These are phyloP conservation scores for Neopestalotiopsis rosae DNA, from an alignment of 2,329 filamentous ascomycete genomes.

Conservation along the genomic window DNA sequence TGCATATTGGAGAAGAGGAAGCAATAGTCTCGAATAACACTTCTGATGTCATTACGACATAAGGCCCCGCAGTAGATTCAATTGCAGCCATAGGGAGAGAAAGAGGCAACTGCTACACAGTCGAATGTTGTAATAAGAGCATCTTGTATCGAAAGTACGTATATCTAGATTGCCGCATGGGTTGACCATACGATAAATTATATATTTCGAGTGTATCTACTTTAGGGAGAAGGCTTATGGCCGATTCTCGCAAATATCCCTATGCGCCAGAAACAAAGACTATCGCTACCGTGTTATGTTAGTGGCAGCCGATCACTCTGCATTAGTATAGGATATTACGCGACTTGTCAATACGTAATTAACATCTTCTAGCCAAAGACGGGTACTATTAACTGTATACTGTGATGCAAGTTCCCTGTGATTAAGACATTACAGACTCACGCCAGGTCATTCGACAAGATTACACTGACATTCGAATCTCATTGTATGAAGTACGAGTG, in stretches of 20 bases:
- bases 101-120: background rate
- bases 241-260: too few species aligned
- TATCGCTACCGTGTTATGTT: background rate
- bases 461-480: background rate
- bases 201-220: background rate
- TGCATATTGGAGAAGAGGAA: background rate
- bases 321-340: background rate
- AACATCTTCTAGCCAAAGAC: too few species aligned
- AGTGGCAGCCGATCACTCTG: background rate
- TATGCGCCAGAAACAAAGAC: too few species aligned
- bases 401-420: too few species aligned
- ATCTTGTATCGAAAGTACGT: background rate
- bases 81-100: background rate
- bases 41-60: slow-evolving; percentile 19
- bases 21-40: background rate
- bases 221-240: too few species aligned
- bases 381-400: too few species aligned
- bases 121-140: background rate
- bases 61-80: slow-evolving; percentile 8
- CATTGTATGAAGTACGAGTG: background rate
- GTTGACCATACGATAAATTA: background rate
- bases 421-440: too few species aligned
- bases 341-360: too few species aligned
- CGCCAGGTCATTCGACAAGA: background rate
- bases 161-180: background rate